A percentile compares a stretch with the other conserved stretches of the same genome.
Conservation (phyloP, 768 basidiomycete genomes). For the Ramaria sp. region DNA sequence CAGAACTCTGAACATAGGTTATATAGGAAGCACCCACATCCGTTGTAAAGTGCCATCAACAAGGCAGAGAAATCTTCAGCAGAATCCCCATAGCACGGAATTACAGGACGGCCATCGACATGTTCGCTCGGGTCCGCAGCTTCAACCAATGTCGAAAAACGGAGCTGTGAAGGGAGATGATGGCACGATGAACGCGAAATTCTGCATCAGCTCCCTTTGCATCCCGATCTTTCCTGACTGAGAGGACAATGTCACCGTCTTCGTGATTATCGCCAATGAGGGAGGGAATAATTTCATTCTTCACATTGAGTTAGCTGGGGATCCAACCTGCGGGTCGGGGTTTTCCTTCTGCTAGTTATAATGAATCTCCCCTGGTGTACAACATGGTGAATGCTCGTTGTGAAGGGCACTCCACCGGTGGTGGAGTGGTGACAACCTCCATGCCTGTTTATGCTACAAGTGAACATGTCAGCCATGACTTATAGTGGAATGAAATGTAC, state of each 20-base stretch:
- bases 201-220: neutral
- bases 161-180: neutral
- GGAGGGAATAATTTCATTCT: too few species aligned
- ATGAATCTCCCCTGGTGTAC: too few species aligned
- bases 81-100: neutral
- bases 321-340: too few species aligned
- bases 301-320: too few species aligned
- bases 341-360: too few species aligned
- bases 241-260: neutral
- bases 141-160: neutral
- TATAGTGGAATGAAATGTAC: too few species aligned
- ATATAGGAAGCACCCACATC: neutral
- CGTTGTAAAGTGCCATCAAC: neutral
- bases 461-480: too few species aligned
- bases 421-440: too few species aligned
- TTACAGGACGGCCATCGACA: neutral
- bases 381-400: too few species aligned
- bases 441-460: too few species aligned
- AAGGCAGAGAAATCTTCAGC: neutral
- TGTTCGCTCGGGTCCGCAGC: neutral
- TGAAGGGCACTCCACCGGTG: too few species aligned
- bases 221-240: neutral
- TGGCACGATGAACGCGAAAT: conserved; percentile 2
- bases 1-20: too few species aligned
- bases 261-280: neutral